Conservation (phyloP, 1,139 yeast genomes). For the Suhomyces ambrosiae region DNA sequence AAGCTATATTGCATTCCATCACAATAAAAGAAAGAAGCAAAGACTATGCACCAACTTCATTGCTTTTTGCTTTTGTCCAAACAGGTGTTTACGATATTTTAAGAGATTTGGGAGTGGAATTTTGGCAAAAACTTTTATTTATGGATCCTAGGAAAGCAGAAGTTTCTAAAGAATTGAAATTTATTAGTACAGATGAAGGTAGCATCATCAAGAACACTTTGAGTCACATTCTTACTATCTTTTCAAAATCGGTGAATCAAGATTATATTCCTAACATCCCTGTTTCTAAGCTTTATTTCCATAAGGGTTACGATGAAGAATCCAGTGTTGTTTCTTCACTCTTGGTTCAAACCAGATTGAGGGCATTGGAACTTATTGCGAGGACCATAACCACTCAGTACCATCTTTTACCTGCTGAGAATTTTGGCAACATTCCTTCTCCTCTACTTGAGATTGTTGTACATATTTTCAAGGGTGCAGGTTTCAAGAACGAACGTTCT, state of each 20-base stretch:
- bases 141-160: constrained; percentile 25
- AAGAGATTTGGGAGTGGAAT: constrained; percentile 24
- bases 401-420: constrained; percentile 6
- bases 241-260: constrained; percentile 39
- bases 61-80: constrained; percentile 51
- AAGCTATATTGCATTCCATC: constrained; percentile 30
- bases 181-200: constrained; percentile 37
- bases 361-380: constrained; percentile 39
- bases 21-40: constrained; percentile 35
- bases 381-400: constrained; percentile 10
- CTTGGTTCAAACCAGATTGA: constrained; percentile 42
- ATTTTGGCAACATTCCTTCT: constrained; percentile 10
- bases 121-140: constrained; percentile 24
- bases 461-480: constrained; percentile 4
- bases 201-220: constrained; percentile 45
- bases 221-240: constrained; percentile 42
- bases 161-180: constrained; percentile 36
- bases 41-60: constrained; percentile 42
- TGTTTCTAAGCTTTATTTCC: constrained; percentile 28
- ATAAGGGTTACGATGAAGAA: constrained; percentile 28
- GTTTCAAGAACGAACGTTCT: constrained; percentile 22
- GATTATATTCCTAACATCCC: constrained; percentile 29
- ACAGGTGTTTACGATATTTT: constrained; percentile 42
- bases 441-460: constrained; percentile 10
- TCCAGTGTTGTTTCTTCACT: constrained; percentile 30